Base-by-base conservation (phyloP, 106 monocot genomes). In the Apostasia shenzhenica region DNA sequence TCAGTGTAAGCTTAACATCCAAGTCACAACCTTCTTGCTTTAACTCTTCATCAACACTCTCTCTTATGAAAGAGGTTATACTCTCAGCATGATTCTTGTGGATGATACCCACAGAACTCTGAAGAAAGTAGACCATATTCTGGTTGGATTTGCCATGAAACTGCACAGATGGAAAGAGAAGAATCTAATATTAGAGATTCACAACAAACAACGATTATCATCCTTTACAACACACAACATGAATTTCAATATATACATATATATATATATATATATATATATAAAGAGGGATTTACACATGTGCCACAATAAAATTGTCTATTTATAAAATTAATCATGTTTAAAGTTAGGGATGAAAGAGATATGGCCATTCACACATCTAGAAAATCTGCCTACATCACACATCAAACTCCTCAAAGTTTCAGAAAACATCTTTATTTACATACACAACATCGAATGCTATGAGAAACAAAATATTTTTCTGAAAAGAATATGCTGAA, bases 31-130 rank as follows among this genome's bases (percentile, higher is more conserved):
- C 61, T 42, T 78, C 84, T 63, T 86, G 76, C 79, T 88, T 74
- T 39, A 91, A 50, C 64, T 95, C 95, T 57, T 88, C 78, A 74
- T 95, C 95, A 46, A 95, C 91, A 64, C 78, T 86, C 58, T 91
- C 91, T 72, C 89, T 91, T 56, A 95, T 95, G 81, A 84, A 95
- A 48, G 91, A 82, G 63, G 95, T 88, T 65, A 95, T 95, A 73
- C 91, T 91, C 74, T 88, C 91, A 1, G 94, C 94, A 70, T 95
- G 94, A 54, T 84, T 88, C 68, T 86, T 95, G 59, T 95, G 91
- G 53, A 95, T 80, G 6, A 95, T 95, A 61, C 95, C 95, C 1
- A 94, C 77, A 2, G 91, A 94, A 12, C 78, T 80, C 70, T 72
- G 79, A 37, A 94, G 75, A 43, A 66, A 94, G 37, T 94, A 81